Evolutionary conservation across 208 protist genomes (phyloP), one percentile per base, ranked within the genome.

Genomic region (Naegleria gruberi): DNA sequence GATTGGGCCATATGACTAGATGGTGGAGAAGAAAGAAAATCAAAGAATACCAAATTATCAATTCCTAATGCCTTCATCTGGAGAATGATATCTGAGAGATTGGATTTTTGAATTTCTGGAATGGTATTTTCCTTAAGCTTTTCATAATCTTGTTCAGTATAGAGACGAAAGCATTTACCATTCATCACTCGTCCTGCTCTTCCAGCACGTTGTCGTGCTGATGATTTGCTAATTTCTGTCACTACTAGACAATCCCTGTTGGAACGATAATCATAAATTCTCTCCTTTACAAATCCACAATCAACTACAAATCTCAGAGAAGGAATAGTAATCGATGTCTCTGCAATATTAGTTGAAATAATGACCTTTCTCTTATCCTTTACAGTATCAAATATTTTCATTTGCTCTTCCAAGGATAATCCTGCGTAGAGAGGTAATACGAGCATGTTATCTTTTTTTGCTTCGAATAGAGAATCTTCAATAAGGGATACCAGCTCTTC

Each of bases 171-270:
- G 87, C 95, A 97, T 82, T 97, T 97, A 45, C 97, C 97, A 2
- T 95, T 92, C 34, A 87, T 37, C 4, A 95, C 97, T 89, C 97
- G 91, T 42, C 97, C 98, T 30, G 97, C 97, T 91, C 98, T 93
- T 87, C 98, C 98, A 15, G 96, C 95, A n/a, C 98, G 92, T 93
- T 99, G 98, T 45, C 96, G 92, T 1, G 97, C 96, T 30, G 82
- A 91, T 0, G 97, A 95, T 90, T 97, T 93, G 15, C 96, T 98
- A 23, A 98, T 99, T n/a, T 97, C 97, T 40, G 97, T 91, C 10
- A 99, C 97, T 4, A 96, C 94, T 57, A 99, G 94, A 89, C 97
- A 96, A 91, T 99, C 97, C 92, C 98, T 97, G 90, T 97, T 97
- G 15, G 97, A 95, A 87, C 94, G 94, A 23, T 98, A 94, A 93